Percentiles rank a stretch among this genome's conserved stretches.
Evolutionary conservation across 805 yeast species (phyloP).

Genomic region (Candida awuae): DNA sequence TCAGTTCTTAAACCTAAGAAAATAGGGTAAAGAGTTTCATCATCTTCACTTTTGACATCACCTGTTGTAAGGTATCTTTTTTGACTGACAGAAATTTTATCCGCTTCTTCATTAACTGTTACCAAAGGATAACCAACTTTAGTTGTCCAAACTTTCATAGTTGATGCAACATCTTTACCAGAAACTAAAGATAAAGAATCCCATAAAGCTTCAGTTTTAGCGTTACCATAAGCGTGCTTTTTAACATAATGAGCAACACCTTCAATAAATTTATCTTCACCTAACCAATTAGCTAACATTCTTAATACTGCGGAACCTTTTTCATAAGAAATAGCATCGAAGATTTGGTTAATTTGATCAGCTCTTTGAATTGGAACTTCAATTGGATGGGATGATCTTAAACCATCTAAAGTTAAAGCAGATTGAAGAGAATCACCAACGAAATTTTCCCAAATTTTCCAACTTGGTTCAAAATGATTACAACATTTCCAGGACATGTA

Average conservation of each 20-base stretch:
- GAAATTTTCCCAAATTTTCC: constrained; percentile 68
- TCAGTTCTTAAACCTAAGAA: constrained; percentile 34
- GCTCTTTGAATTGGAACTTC: constrained; percentile 82
- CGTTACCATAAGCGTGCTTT: constrained; percentile 58
- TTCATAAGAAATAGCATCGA: constrained; percentile 74
- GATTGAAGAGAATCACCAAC: constrained; percentile 47
- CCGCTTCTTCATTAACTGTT: constrained; percentile 37
- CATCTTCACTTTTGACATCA: constrained; percentile 56
- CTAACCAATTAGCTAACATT: constrained; percentile 69
- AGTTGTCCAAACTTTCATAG: constrained; percentile 68
- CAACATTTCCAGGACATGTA: constrained; percentile 74
- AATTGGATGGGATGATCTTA: constrained; percentile 70
- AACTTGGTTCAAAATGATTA: constrained; percentile 63
- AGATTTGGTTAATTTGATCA: constrained; percentile 72
- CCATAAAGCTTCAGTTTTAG: constrained; percentile 71
- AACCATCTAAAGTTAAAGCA: constrained; percentile 48
- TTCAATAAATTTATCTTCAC: constrained; percentile 58
- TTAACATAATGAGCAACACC: constrained; percentile 70
- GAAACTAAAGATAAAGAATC: constrained; percentile 53
- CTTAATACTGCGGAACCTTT: constrained; percentile 74
- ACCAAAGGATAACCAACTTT: constrained; percentile 70
- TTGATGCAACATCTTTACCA: constrained; percentile 52
- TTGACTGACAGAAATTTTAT: constrained; percentile 36
- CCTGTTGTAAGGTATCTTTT: constrained; percentile 60
- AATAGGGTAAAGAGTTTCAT: constrained; percentile 51